Evolutionary conservation across 805 yeast genomes (phyloP).

Genomic region (Myxozyma melibiosi): DNA sequence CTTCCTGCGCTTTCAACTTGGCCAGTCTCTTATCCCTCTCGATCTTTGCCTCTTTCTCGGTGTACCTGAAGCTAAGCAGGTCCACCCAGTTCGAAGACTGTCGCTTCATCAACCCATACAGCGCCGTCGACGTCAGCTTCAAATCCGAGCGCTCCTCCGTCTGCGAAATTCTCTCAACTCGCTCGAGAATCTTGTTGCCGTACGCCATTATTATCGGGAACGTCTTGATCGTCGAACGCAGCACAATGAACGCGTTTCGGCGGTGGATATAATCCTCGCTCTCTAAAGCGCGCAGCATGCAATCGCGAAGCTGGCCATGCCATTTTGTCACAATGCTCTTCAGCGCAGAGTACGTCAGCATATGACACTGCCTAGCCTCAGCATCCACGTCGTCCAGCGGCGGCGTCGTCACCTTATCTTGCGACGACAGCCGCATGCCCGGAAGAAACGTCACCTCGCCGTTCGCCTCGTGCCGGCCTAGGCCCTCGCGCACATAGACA

Average conservation of each 20-base stretch:
- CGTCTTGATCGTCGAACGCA: constrained; percentile 63
- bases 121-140: constrained; percentile 62
- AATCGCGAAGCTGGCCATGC: constrained; percentile 55
- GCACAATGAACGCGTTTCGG: constrained; percentile 74
- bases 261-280: constrained; percentile 72
- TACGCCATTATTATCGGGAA: constrained; percentile 73
- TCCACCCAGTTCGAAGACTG: constrained; percentile 37
- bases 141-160: constrained; percentile 77
- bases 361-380: constrained; percentile 21
- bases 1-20: neutral
- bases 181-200: constrained; percentile 53
- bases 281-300: constrained; percentile 48
- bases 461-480: constrained; percentile 33
- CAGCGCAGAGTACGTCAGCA: constrained; percentile 43
- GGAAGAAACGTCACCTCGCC: constrained; percentile 34
- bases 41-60: constrained; percentile 14
- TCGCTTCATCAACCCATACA: constrained; percentile 38
- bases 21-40: constrained; percentile 8
- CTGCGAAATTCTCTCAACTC: constrained; percentile 52
- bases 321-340: constrained; percentile 53
- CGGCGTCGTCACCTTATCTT: neutral
- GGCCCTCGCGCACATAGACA: constrained; percentile 41
- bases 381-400: constrained; percentile 5
- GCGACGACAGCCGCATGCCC: constrained; percentile 33
- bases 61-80: neutral